phyloP scores from a whole-genome alignment of 2,329 filamentous ascomycete species.

The Colletotrichum spaethianum region DNA sequence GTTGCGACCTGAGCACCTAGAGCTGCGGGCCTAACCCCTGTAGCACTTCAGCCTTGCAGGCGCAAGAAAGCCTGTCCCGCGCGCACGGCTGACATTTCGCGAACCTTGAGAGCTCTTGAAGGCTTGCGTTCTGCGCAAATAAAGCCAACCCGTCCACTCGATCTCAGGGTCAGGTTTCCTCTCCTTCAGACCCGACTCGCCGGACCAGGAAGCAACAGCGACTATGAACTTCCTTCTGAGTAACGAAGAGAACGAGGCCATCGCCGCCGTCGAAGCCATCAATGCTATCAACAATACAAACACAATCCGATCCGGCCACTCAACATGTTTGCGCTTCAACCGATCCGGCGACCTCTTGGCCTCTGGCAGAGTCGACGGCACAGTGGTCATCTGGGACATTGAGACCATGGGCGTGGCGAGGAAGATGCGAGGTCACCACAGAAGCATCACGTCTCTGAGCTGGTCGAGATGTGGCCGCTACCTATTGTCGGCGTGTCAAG shows the following conservation, averaged over 20 bases:
- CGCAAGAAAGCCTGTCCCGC: conserved; percentile 7
- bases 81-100: conserved; percentile 33
- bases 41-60: conserved; percentile 52
- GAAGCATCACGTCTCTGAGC: conserved; percentile 93
- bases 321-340: conserved; percentile 85
- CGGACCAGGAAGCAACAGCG: neutral
- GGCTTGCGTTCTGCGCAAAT: conserved; percentile 5
- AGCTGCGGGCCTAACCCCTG: conserved; percentile 8
- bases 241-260: conserved; percentile 59
- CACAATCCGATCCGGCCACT: conserved; percentile 82
- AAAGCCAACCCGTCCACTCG: neutral
- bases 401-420: conserved; percentile 97
- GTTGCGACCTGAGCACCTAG: neutral
- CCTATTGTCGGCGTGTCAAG: conserved; percentile 91
- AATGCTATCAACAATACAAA: conserved; percentile 77
- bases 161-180: too few species aligned
- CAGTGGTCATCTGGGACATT: conserved; percentile 95
- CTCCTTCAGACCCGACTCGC: neutral
- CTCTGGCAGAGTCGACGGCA: conserved; percentile 93
- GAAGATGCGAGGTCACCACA: conserved; percentile 93
- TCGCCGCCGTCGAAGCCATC: conserved; percentile 41
- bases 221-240: conserved; percentile 73
- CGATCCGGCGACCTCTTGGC: conserved; percentile 95
- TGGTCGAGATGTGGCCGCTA: conserved; percentile 96
- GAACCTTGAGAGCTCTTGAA: neutral